phyloP scores from a whole-genome alignment of 2,329 filamentous ascomycete species.

The Calonectria pseudoturangicola region DNA sequence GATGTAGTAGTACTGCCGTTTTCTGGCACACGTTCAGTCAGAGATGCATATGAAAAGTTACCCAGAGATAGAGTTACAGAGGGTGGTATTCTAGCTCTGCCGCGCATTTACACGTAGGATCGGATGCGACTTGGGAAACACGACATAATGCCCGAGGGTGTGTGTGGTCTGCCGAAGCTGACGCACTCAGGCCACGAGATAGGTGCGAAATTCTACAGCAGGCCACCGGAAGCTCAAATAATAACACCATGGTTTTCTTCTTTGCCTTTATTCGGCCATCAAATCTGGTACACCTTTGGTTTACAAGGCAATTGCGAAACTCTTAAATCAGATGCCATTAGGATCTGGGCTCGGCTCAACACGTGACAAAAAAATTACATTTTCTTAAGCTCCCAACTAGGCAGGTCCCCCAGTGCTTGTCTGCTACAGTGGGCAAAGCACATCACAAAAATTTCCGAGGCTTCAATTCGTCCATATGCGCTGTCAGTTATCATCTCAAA shows the following conservation, averaged over 20 bases:
- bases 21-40: conserved; percentile 27
- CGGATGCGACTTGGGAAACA: conserved; percentile 1
- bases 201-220: background rate
- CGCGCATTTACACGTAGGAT: conserved; percentile 7
- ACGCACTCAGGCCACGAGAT: background rate
- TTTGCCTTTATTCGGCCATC: background rate
- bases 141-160: background rate
- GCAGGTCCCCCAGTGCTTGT: conserved; percentile 20
- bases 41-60: conserved; percentile 13
- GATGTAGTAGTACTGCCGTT: conserved; percentile 37
- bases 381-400: conserved; percentile 10
- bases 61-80: conserved; percentile 20
- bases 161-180: background rate
- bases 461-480: background rate
- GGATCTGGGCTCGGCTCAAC: background rate
- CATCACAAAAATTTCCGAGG: background rate
- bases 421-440: background rate
- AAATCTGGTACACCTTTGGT: background rate
- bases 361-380: conserved; percentile 19
- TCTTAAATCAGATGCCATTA: background rate
- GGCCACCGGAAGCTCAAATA: background rate
- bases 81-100: conserved; percentile 18
- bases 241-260: background rate
- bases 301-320: background rate
- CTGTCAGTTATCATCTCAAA: background rate